Conservation (phyloP, 2,329 filamentous ascomycete species). For the Xylogone sp. region DNA sequence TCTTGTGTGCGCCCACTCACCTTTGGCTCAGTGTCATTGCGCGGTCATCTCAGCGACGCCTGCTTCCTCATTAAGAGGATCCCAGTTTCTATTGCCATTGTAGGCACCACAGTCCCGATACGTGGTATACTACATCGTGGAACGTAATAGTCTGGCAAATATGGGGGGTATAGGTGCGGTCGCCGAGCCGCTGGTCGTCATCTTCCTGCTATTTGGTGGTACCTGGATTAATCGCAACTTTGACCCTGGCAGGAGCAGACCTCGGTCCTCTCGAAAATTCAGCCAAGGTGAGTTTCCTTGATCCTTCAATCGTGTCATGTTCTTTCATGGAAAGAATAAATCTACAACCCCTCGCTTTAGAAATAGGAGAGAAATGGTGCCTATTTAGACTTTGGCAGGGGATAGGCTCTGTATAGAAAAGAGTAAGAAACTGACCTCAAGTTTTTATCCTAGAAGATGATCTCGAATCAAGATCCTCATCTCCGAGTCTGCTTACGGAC, state of each 20-base stretch:
- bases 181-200: constrained; percentile 58
- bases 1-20: not conserved
- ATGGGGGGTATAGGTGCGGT: constrained; percentile 47
- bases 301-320: too few relatives aligned
- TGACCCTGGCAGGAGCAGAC: constrained; percentile 19
- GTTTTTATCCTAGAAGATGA: constrained; percentile 4
- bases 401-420: not conserved
- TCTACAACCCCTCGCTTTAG: not conserved
- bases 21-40: not conserved
- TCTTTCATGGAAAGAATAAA: not conserved
- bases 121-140: not conserved
- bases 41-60: not conserved
- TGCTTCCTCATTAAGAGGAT: not conserved
- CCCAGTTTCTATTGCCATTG: not conserved
- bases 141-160: not conserved
- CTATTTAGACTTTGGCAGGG: not conserved
- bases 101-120: not conserved
- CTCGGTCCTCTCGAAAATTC: not conserved
- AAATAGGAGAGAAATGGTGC: not conserved
- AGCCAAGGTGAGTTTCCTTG: constrained; percentile 1
- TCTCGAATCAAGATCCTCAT: constrained; percentile 17
- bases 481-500: constrained; percentile 34
- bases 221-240: constrained; percentile 57
- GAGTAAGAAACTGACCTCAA: not conserved
- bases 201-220: constrained; percentile 55